Evolutionary conservation across 2,329 filamentous ascomycete genomes (phyloP), one percentile per base, ranked within the genome.

Genomic region (Tricladium varicosporioides): DNA sequence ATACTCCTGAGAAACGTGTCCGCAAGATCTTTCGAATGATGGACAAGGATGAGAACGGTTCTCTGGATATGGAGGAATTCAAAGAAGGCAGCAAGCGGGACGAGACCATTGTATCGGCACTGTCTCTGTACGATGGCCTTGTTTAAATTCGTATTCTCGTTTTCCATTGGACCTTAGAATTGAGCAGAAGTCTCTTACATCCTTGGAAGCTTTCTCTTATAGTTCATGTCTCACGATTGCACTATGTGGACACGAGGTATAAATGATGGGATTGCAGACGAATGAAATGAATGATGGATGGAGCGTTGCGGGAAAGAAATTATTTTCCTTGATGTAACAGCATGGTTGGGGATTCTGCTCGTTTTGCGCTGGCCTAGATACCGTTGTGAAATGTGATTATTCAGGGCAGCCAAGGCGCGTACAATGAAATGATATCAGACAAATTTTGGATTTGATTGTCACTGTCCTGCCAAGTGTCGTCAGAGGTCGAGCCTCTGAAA

Each of bases 31-130:
- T 99, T 81, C 83, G 88, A 70, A 97, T 97, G 94, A 99, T 99
- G 94, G 94, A 99, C 80, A 99, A 99, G 82, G 94, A 99, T 73
- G 93, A 97, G 78, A 97, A 97, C 72, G 94, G 93, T 67, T 95
- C 90, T 71, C 78, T 99, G 68, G 93, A 97, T 73, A 93, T 97
- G 83, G 88, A 92, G 60, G 94, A 99, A 74, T 99, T 99, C 81
- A 97, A 97, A 78, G 94, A 99, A 77, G 94, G 94, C 66, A 96
- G 92, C 79, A 97, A 97, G 80, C 89, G 92, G 59, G 94, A 99
- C 75, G 93, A 97, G 79, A 99, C 94, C 9, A 99, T 99, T 71
- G 94, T 99, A 58, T 97, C 93, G 54, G 94, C 94, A 33, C 80
- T 99, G 70, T 97, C 92, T 57, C 81, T 99, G 63, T 99, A 99